Conservation (phyloP, 2,329 filamentous ascomycete species). For the Camillea tinctor region DNA sequence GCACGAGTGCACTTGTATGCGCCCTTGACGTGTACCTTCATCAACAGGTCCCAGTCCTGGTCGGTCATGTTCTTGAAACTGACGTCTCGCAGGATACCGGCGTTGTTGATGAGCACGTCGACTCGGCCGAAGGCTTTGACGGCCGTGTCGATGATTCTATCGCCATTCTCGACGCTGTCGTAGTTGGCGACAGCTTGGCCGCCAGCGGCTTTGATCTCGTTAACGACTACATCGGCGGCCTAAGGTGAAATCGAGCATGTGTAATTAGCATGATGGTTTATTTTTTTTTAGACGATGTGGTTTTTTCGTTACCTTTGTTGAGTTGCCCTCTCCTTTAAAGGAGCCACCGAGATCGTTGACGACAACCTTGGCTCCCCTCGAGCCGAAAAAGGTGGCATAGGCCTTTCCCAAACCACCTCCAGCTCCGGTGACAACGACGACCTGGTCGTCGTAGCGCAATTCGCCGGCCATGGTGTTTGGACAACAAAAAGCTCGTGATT, state of each 20-base stretch:
- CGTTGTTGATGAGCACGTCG: slow-evolving; percentile 96
- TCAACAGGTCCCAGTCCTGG: slow-evolving; percentile 92
- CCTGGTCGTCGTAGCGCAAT: slow-evolving; percentile 81
- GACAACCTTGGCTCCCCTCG: slow-evolving; percentile 88
- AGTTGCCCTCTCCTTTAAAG: slow-evolving; percentile 88
- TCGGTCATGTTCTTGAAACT: slow-evolving; percentile 99
- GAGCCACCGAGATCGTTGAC: slow-evolving; percentile 95
- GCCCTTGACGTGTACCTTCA: slow-evolving; percentile 87
- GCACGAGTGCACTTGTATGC: slow-evolving; percentile 94
- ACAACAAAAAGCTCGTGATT: slow-evolving; percentile 3
- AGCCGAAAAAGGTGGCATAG: slow-evolving; percentile 87
- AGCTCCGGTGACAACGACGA: slow-evolving; percentile 83
- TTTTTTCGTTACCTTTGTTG: slow-evolving; percentile 65
- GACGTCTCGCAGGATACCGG: slow-evolving; percentile 89
- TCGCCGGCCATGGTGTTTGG: slow-evolving; percentile 30
- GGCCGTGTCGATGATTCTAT: slow-evolving; percentile 89
- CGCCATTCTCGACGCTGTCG: slow-evolving; percentile 89
- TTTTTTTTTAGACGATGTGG: no score
- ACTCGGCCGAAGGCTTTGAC: slow-evolving; percentile 80
- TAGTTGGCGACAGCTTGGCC: slow-evolving; percentile 98
- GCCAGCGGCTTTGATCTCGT: slow-evolving; percentile 81
- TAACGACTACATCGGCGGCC: slow-evolving; percentile 80
- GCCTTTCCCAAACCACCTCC: slow-evolving; percentile 79
- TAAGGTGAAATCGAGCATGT: slow-evolving; percentile 38
- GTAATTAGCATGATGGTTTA: slow-evolving; percentile 23